These are phyloP conservation scores for Botrytis sinoallii DNA, from an alignment of 2,329 filamentous ascomycete species.

Conservation along the genomic window DNA sequence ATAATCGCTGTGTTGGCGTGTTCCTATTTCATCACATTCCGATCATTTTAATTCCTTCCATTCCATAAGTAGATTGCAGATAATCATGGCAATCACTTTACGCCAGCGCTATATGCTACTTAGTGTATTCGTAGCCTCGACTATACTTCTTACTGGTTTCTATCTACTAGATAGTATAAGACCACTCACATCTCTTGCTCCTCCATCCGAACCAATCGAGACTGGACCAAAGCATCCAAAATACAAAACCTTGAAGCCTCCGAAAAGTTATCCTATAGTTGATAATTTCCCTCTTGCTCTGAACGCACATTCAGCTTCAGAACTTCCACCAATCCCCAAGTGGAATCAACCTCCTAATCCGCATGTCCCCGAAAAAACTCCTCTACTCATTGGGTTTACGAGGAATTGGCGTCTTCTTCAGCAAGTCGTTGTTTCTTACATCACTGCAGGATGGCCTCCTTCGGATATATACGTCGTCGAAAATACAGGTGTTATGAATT, in stretches of 20 bases:
- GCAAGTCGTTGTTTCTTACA: conserved; percentile 55
- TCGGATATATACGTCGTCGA: conserved; percentile 56
- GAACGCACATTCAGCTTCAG: conserved; percentile 26
- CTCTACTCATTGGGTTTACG: conserved; percentile 59
- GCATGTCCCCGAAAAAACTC: conserved; percentile 45
- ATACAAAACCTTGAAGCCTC: conserved; percentile 22
- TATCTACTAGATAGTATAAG: not conserved
- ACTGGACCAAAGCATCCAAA: conserved; percentile 16
- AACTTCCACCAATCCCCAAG: conserved; percentile 43
- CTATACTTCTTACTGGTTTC: conserved; percentile 2
- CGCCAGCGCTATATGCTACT: conserved; percentile 11
- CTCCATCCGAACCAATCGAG: not conserved
- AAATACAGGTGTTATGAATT: conserved; percentile 55
- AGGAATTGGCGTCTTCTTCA: conserved; percentile 53
- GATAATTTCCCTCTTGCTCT: conserved; percentile 34
- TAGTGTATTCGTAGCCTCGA: not conserved
- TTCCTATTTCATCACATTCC: conserved; percentile 4
- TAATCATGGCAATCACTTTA: not conserved
- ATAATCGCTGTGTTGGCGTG: not conserved
- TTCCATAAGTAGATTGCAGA: conserved; percentile 2
- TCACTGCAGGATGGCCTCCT: conserved; percentile 57
- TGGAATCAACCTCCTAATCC: conserved; percentile 46
- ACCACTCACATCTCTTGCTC: not conserved
- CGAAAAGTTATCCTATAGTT: conserved; percentile 26
- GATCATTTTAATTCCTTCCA: not conserved